A percentile compares a stretch with the other conserved stretches of the same genome.
These are phyloP conservation scores for Cladosporium velox DNA, from an alignment of 2,329 filamentous ascomycete genomes.

Conservation along the genomic window DNA sequence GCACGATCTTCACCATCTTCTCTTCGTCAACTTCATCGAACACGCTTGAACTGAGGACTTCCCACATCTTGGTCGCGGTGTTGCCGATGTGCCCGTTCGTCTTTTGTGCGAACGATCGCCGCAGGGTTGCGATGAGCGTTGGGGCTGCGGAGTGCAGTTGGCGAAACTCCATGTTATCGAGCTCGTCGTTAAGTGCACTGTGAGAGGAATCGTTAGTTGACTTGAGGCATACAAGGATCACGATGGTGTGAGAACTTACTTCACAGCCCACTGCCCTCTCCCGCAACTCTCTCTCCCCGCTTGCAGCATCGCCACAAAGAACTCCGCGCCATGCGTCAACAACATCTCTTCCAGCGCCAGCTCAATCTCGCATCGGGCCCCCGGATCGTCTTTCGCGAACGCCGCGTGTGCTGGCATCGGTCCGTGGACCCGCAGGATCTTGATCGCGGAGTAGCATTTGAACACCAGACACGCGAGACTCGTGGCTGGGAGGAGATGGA, in stretches of 20 bases:
- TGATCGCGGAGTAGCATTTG: conserved; percentile 34
- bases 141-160: conserved; percentile 29
- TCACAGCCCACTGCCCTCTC: conserved; percentile 23
- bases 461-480: conserved; percentile 39
- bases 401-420: conserved; percentile 32
- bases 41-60: conserved; percentile 30
- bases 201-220: background rate
- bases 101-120: conserved; percentile 32
- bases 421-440: conserved; percentile 36
- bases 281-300: conserved; percentile 14
- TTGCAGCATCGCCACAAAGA: conserved; percentile 33
- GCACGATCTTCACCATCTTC: conserved; percentile 27
- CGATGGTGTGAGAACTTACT: conserved; percentile 24
- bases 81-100: conserved; percentile 22
- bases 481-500: conserved; percentile 32
- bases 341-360: conserved; percentile 38
- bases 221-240: too few species aligned
- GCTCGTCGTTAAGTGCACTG: conserved; percentile 31
- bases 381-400: conserved; percentile 25
- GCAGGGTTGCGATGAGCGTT: conserved; percentile 34
- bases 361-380: conserved; percentile 36
- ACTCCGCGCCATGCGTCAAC: conserved; percentile 33
- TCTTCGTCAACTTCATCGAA: conserved; percentile 33
- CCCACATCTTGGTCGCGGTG: conserved; percentile 34
- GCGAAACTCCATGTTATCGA: conserved; percentile 30